Conservation (phyloP, 352 stramenopile species). For the Pythium apleroticum region DNA sequence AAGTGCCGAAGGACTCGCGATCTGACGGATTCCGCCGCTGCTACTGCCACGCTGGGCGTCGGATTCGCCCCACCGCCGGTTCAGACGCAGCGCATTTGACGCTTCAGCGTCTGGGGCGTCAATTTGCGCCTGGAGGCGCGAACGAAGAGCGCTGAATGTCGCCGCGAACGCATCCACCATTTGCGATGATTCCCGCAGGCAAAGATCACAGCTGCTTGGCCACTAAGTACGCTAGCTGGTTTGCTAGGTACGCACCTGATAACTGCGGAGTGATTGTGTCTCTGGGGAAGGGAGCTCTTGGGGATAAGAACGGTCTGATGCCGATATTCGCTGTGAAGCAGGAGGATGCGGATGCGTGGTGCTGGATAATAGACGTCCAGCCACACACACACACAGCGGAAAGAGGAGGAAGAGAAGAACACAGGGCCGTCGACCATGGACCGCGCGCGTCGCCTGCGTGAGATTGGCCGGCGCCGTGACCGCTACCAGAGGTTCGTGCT, state of each 20-base stretch:
- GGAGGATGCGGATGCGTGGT: neutral
- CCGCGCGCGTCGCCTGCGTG: conserved; percentile 31
- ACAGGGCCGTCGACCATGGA: conserved; percentile 33
- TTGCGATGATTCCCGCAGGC: neutral
- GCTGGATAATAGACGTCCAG: neutral
- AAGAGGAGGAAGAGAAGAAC: neutral
- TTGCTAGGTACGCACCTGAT: conserved; percentile 3
- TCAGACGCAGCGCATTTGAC: neutral
- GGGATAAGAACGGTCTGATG: neutral
- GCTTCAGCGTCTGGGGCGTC: neutral
- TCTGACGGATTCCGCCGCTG: neutral
- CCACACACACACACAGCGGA: neutral
- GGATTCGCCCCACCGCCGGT: neutral
- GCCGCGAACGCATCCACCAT: conserved; percentile 1
- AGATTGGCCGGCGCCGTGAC: conserved; percentile 40
- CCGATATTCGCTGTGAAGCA: neutral
- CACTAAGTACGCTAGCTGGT: conserved; percentile 2
- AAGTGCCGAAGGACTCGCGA: neutral
- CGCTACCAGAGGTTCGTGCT: conserved; percentile 55
- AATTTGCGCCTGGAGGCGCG: conserved; percentile 13
- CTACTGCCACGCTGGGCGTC: neutral
- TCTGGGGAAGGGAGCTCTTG: neutral
- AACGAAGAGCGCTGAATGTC: conserved; percentile 5
- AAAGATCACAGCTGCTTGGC: neutral
- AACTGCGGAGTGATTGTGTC: neutral